Conservation (phyloP, 177 flowering plant species). For the Vitis hybrid region DNA sequence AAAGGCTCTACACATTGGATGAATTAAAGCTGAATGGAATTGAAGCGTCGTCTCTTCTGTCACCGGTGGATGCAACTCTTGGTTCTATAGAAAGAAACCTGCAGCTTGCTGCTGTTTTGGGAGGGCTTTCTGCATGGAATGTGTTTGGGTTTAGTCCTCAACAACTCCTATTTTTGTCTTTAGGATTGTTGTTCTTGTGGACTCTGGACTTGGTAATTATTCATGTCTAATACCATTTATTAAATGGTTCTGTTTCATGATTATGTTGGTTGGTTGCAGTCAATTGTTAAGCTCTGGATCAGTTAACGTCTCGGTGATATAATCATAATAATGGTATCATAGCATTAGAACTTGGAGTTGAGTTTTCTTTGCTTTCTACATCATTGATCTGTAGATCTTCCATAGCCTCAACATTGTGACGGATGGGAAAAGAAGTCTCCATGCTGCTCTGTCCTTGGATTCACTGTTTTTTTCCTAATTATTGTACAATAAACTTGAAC, state of each 20-base stretch:
- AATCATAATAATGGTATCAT: too few relatives aligned
- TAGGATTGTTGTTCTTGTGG: conserved; percentile 73
- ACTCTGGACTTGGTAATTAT: conserved; percentile 65
- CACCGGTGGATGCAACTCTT: conserved; percentile 75
- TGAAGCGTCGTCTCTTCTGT: conserved; percentile 61
- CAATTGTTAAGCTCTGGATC: too few relatives aligned
- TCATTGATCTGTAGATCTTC: background rate
- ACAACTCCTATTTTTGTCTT: conserved; percentile 50
- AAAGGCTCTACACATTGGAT: conserved; percentile 79
- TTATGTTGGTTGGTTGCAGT: too few relatives aligned
- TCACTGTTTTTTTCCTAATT: too few relatives aligned
- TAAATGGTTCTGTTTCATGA: too few relatives aligned
- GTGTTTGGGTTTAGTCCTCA: conserved; percentile 49
- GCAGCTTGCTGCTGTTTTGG: conserved; percentile 63
- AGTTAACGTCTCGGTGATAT: too few relatives aligned
- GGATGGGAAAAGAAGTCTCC: too few relatives aligned
- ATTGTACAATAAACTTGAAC: too few relatives aligned
- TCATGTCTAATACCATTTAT: background rate
- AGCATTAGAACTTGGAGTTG: background rate
- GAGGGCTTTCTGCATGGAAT: conserved; percentile 72
- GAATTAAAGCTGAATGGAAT: conserved; percentile 87
- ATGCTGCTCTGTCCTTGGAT: too few relatives aligned
- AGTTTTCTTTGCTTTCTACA: background rate
- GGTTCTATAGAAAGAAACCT: conserved; percentile 72
- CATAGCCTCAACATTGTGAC: too few relatives aligned